Evolutionary conservation across 306 rosid species (phyloP), one percentile per base, ranked within the genome.

Genomic region (Oemleria cerasiformis): DNA sequence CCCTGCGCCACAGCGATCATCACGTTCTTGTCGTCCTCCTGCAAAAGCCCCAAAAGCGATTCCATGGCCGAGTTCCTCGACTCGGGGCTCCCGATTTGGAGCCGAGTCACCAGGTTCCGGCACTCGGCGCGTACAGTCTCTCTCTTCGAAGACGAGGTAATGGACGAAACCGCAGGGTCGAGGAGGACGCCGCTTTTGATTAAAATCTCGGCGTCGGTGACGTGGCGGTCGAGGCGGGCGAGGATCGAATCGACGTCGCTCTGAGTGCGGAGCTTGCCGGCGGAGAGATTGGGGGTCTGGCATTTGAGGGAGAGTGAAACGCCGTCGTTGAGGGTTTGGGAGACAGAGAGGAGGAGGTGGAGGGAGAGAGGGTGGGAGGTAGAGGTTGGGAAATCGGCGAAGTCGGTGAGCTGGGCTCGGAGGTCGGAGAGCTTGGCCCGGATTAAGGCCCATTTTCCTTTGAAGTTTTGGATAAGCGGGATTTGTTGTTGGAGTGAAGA

Each of bases 1-100:
- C 98, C 98, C 75, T 94, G 98, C 10, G 97, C 97, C n/a, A 91
- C 97, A 0, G 92, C 86, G 12, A 89, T 94, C 53, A 87, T 84
- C 7, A 94, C 98, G 73, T 94, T 91, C 87, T 94, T 94, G 40
- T 91, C 98, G 63, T 91, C 97, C 68, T 81, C 85, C 45, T 81
- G 76, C 4, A 94, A 82, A 11, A 94, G 55, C 19, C 65, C 59
- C 21, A 89, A 42, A 15, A 94, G 67, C 15, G 90, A 79, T 38
- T 91, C 96, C 81, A 94, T 79, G 2, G 97, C 91, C 23, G 88
- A 68, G 60, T 47, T 60, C 43, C 87, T 75, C 15, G 95, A 82
- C 21, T 86, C 96, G 3, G 82, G 36, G 16, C 77, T 67, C n/a
- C 98, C 98, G 77, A 94, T 87, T 76, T 94, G 98, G 50, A 94